Evolutionary conservation across 148 eudicot species (phyloP).

Genomic region (Spergularia marina): DNA sequence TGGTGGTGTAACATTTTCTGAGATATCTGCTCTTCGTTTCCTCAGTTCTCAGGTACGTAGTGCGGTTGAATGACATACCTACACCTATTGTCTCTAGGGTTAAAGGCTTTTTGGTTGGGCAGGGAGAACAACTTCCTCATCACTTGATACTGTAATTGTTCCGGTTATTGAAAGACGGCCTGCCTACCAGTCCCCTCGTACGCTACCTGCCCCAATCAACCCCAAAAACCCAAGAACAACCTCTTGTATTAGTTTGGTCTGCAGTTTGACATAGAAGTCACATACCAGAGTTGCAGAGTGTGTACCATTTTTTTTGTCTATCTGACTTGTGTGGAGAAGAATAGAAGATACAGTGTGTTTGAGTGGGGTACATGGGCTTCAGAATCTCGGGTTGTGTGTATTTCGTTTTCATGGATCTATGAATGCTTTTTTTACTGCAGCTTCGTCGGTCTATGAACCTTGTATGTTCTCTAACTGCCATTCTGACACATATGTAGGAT

Average conservation of each 20-base stretch:
- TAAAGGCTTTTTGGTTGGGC: not conserved
- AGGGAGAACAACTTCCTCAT: not conserved
- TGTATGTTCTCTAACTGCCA: not conserved
- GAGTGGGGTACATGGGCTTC: not conserved
- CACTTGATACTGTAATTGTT: too few relatives aligned
- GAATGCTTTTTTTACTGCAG: not conserved
- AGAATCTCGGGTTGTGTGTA: not conserved
- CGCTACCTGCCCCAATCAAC: too few relatives aligned
- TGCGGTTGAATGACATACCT: not conserved
- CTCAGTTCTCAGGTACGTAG: conserved; percentile 78
- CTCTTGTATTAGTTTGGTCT: too few relatives aligned
- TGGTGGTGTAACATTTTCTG: conserved; percentile 96
- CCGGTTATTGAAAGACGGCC: too few relatives aligned
- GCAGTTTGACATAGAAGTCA: too few relatives aligned
- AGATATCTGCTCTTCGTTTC: conserved; percentile 95
- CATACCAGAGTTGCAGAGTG: too few relatives aligned
- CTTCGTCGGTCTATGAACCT: not conserved
- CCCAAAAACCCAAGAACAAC: too few relatives aligned
- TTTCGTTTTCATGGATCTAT: not conserved
- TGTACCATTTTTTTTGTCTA: too few relatives aligned
- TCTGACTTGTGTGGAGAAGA: too few relatives aligned
- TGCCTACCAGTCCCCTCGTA: too few relatives aligned
- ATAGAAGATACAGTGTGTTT: too few relatives aligned
- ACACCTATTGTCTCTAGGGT: not conserved
- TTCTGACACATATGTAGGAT: conserved; percentile 51